These are phyloP conservation scores for Kazachstania viticola DNA, from an alignment of 805 yeast species.

Conservation along the genomic window DNA sequence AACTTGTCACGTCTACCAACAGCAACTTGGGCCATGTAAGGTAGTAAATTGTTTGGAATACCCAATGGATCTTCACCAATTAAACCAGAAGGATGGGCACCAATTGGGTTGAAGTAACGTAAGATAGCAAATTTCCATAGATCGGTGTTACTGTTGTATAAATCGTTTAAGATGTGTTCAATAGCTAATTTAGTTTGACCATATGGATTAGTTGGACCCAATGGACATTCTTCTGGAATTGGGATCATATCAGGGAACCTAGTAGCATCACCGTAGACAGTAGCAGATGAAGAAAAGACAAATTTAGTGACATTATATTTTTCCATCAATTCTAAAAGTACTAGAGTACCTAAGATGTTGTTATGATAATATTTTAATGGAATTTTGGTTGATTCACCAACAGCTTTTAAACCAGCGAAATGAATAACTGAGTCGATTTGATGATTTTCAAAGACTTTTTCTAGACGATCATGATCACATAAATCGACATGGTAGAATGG, in stretches of 20 bases:
- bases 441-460: constrained; percentile 36
- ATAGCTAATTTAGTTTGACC: constrained; percentile 61
- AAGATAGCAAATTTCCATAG: constrained; percentile 47
- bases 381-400: constrained; percentile 59
- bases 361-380: constrained; percentile 61
- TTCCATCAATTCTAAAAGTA: constrained; percentile 42
- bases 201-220: constrained; percentile 66
- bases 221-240: constrained; percentile 67
- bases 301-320: constrained; percentile 36
- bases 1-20: constrained; percentile 56
- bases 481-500: constrained; percentile 51
- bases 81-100: constrained; percentile 73
- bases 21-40: constrained; percentile 70
- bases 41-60: constrained; percentile 64
- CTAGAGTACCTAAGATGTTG: constrained; percentile 55
- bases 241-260: constrained; percentile 64
- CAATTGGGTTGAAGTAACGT: constrained; percentile 76
- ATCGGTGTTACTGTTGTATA: constrained; percentile 32
- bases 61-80: constrained; percentile 78
- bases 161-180: constrained; percentile 50
- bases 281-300: constrained; percentile 71
- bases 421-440: constrained; percentile 53
- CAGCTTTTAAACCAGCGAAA: constrained; percentile 77
- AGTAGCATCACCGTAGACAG: constrained; percentile 76
- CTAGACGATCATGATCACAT: constrained; percentile 37